Evolutionary conservation across 2,329 filamentous ascomycete genomes (phyloP), one percentile per base, ranked within the genome.

Genomic region (Anthostomella pinea): DNA sequence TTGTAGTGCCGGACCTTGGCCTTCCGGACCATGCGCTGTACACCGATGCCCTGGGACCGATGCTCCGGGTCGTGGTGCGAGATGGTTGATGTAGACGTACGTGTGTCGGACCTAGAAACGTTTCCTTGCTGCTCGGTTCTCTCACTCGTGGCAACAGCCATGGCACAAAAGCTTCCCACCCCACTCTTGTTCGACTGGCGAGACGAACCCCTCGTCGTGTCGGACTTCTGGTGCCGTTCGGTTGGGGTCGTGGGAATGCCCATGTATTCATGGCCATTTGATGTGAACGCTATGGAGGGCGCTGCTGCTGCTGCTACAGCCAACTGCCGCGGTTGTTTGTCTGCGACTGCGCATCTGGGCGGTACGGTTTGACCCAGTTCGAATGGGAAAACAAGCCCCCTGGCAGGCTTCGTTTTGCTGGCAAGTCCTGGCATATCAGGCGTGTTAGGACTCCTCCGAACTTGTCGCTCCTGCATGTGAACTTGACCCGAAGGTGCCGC

Each of bases 401-500:
- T n/a, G n/a, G n/a, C n/a, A n/a, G n/a, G n/a, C n/a, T n/a, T n/a
- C n/a, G n/a, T n/a, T n/a, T n/a, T n/a, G n/a, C n/a, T n/a, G n/a
- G n/a, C n/a, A n/a, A n/a, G n/a, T n/a, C n/a, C n/a, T n/a, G n/a
- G n/a, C n/a, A n/a, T n/a, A n/a, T n/a, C n/a, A n/a, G n/a, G n/a
- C n/a, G n/a, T n/a, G n/a, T n/a, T n/a, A n/a, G n/a, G 14, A 20
- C 26, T 29, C 24, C 11, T 41, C 33, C 25, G 36, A 18, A 14
- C 32, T 19, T 28, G 35, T 15, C 36, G 32, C n/a, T 34, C 38
- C 22, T 41, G 45, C 51, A 53, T 52, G 8, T 55, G 26, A 21
- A 57, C 31, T 17, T 54, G 46, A 30, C 54, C 41, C 14, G 54
- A 33, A 5, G 52, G 56, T 19, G 44, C 31, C n/a, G 43, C 35